These are phyloP conservation scores for Immersiella caudata DNA, from an alignment of 495 filamentous ascomycete species.

Conservation along the genomic window DNA sequence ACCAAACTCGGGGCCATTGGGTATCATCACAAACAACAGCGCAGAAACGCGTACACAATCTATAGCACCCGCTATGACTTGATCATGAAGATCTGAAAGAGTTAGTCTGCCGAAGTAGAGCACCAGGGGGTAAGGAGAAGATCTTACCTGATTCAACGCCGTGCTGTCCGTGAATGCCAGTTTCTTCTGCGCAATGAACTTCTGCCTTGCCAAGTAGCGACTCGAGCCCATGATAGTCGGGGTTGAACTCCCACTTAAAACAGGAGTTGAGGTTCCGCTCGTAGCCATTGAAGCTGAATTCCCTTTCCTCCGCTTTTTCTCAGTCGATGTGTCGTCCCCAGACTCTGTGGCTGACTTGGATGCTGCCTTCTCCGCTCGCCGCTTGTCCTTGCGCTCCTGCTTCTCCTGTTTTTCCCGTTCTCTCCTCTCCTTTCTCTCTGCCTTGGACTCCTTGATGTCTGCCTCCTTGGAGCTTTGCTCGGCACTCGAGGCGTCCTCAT, in stretches of 20 bases:
- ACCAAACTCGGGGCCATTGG: neutral
- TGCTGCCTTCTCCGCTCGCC: conserved; percentile 30
- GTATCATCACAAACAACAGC: conserved; percentile 7
- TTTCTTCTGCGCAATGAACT: conserved; percentile 79
- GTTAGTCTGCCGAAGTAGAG: conserved; percentile 38
- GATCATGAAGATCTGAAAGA: conserved; percentile 70
- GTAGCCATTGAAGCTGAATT: conserved; percentile 1
- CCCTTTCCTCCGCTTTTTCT: conserved; percentile 5
- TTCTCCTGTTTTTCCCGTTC: conserved; percentile 44
- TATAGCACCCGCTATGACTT: conserved; percentile 46
- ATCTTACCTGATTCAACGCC: conserved; percentile 73
- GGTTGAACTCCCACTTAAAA: conserved; percentile 38
- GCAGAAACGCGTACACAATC: neutral
- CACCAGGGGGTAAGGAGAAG: conserved; percentile 2
- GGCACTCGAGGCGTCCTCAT: conserved; percentile 20
- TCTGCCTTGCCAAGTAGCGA: conserved; percentile 65
- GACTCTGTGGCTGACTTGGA: conserved; percentile 31
- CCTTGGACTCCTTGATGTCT: conserved; percentile 42
- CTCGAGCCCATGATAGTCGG: conserved; percentile 47
- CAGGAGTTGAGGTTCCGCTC: conserved; percentile 33
- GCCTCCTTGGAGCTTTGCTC: conserved; percentile 20
- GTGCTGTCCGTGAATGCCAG: conserved; percentile 70
- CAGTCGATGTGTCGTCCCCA: conserved; percentile 17
- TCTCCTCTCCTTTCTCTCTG: conserved; percentile 32
- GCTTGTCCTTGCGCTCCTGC: conserved; percentile 43